phyloP scores from a whole-genome alignment of 306 rosid genomes.

The Prunus campanulata region DNA sequence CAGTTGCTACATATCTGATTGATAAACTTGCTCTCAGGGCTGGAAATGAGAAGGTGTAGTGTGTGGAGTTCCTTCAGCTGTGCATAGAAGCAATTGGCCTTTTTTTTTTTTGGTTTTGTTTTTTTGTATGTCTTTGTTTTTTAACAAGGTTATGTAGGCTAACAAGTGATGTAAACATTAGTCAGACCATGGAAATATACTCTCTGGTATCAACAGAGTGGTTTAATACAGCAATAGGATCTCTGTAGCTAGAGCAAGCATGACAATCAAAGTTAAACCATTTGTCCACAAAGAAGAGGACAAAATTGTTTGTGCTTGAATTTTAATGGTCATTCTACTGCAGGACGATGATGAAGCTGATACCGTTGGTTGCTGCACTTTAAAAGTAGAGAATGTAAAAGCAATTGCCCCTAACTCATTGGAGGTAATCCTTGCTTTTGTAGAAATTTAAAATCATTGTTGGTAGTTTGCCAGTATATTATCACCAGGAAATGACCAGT shows the following conservation, averaged over 20 bases:
- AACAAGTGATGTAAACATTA: neutral
- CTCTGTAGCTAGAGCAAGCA: neutral
- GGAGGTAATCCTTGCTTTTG: conserved; percentile 50
- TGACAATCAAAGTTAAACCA: neutral
- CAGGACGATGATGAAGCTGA: conserved; percentile 90
- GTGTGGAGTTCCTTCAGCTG: neutral
- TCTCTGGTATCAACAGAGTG: too few species aligned
- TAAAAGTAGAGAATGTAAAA: conserved; percentile 89
- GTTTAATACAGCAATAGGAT: neutral
- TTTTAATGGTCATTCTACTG: conserved; percentile 17
- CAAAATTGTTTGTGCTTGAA: neutral
- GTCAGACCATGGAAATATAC: too few species aligned
- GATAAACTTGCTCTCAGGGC: conserved; percentile 99
- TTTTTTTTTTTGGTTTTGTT: too few species aligned
- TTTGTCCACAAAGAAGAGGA: neutral
- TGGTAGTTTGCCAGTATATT: neutral
- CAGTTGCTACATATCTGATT: conserved; percentile 96
- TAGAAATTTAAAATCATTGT: neutral
- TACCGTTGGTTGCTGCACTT: conserved; percentile 97
- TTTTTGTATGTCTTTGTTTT: neutral
- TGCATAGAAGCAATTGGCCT: too few species aligned
- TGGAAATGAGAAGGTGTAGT: conserved; percentile 95
- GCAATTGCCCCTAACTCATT: conserved; percentile 65
- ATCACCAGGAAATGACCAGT: conserved; percentile 18
- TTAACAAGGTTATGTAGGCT: neutral